A percentile compares a stretch with the other conserved stretches of the same genome.
Evolutionary conservation across 306 rosid species (phyloP).

Genomic region (Quercus ilex): DNA sequence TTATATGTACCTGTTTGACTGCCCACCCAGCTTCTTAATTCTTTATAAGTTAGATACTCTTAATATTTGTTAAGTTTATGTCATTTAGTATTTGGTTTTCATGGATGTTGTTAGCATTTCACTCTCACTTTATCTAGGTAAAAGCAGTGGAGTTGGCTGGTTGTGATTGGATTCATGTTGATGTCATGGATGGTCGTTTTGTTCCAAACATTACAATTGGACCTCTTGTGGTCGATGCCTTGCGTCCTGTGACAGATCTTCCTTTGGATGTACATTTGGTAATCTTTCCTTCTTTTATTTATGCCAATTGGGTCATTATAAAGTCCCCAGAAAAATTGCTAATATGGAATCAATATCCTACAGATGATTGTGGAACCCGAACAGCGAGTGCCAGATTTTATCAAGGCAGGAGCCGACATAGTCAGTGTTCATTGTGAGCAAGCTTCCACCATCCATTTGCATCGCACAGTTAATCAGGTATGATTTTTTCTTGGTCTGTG

Average conservation of each 20-base stretch:
- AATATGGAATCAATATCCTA: constrained; percentile 21
- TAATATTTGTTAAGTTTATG: constrained; percentile 14
- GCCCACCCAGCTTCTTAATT: background rate
- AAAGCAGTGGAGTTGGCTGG: constrained; percentile 99
- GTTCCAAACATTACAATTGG: constrained; percentile 99
- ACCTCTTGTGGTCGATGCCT: constrained; percentile 92
- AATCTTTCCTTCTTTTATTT: constrained; percentile 25
- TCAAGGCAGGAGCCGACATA: constrained; percentile 99
- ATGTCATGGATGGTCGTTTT: constrained; percentile 99
- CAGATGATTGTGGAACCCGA: constrained; percentile 99
- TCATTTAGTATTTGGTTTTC: constrained; percentile 3
- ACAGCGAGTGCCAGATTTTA: constrained; percentile 92
- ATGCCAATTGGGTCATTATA: background rate
- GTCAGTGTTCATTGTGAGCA: constrained; percentile 94
- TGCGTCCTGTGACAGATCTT: constrained; percentile 98
- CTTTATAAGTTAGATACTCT: constrained; percentile 18
- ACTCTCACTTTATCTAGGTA: constrained; percentile 50
- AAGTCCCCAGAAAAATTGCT: background rate
- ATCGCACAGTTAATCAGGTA: constrained; percentile 82
- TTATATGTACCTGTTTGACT: background rate
- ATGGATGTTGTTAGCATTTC: constrained; percentile 29
- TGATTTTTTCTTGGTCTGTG: constrained; percentile 26
- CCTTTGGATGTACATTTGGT: constrained; percentile 99
- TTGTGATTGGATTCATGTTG: constrained; percentile 99
- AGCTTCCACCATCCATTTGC: constrained; percentile 96